These are phyloP conservation scores for Lyophyllum shimeji DNA, from an alignment of 768 basidiomycete genomes.

Conservation along the genomic window DNA sequence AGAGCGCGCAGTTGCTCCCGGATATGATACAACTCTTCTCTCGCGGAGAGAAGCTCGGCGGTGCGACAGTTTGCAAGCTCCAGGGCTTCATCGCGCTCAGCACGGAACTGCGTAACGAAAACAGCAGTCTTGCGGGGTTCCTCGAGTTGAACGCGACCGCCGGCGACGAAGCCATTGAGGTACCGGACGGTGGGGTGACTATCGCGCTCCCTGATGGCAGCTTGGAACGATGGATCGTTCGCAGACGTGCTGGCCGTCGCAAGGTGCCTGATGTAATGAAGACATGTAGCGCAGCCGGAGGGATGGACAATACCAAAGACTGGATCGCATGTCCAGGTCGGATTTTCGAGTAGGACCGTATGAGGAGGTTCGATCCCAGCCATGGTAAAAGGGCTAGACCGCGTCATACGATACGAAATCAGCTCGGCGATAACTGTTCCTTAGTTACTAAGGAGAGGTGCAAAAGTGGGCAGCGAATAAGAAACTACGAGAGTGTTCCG, in stretches of 20 bases:
- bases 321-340: constrained; percentile 15
- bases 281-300: constrained; percentile 13
- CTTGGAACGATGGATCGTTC: constrained; percentile 10
- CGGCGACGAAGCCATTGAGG: constrained; percentile 15
- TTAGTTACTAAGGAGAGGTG: not conserved
- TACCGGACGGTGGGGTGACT: constrained; percentile 10
- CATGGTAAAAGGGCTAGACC: too few relatives aligned
- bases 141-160: constrained; percentile 9
- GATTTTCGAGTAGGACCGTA: too few relatives aligned
- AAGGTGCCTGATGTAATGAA: constrained; percentile 16
- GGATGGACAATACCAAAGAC: constrained; percentile 17
- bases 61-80: constrained; percentile 8
- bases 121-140: constrained; percentile 8
- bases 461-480: not conserved
- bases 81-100: constrained; percentile 22
- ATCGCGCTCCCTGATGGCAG: constrained; percentile 14
- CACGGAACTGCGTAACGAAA: constrained; percentile 13
- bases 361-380: too few relatives aligned
- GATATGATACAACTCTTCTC: constrained; percentile 18
- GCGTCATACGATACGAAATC: not conserved
- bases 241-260: constrained; percentile 9
- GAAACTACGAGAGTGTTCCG: not conserved
- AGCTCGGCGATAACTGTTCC: constrained; percentile 3
- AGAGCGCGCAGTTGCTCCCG: constrained; percentile 23
- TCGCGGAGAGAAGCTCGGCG: constrained; percentile 13